phyloP scores from a whole-genome alignment of 164 flowering plant genomes.

The Umbilicus rupestris region DNA sequence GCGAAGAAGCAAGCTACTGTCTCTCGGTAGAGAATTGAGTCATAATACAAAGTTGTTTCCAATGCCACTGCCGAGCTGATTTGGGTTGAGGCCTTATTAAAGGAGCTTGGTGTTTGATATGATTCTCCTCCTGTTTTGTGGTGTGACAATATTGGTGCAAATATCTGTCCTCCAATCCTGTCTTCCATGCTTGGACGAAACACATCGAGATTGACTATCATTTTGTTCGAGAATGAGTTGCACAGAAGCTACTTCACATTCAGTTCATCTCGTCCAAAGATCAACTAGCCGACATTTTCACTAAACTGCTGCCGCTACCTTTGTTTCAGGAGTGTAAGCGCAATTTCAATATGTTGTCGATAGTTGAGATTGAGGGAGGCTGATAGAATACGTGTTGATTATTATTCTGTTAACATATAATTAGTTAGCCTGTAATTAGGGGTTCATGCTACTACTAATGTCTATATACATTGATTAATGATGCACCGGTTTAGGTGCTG shows the following conservation, averaged over 20 bases:
- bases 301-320: neutral
- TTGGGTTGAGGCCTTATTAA: neutral
- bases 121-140: neutral
- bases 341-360: too few relatives aligned
- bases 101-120: neutral
- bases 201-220: slow-evolving; percentile 8
- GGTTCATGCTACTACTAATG: too few relatives aligned
- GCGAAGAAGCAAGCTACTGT: neutral
- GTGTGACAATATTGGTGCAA: slow-evolving; percentile 1
- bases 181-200: slow-evolving; percentile 1
- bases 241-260: neutral
- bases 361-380: too few relatives aligned
- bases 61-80: neutral
- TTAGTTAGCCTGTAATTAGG: too few relatives aligned
- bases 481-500: too few relatives aligned
- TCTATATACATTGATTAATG: too few relatives aligned
- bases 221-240: neutral
- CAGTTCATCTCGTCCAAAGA: neutral
- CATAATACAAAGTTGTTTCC: neutral
- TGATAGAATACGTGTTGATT: too few relatives aligned
- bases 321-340: neutral
- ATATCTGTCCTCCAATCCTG: neutral
- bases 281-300: neutral
- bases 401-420: too few relatives aligned
- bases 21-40: neutral